A percentile compares a stretch with the other conserved stretches of the same genome.
phyloP scores from a whole-genome alignment of 2,329 filamentous ascomycete genomes.

The Cytospora paraplurivora region DNA sequence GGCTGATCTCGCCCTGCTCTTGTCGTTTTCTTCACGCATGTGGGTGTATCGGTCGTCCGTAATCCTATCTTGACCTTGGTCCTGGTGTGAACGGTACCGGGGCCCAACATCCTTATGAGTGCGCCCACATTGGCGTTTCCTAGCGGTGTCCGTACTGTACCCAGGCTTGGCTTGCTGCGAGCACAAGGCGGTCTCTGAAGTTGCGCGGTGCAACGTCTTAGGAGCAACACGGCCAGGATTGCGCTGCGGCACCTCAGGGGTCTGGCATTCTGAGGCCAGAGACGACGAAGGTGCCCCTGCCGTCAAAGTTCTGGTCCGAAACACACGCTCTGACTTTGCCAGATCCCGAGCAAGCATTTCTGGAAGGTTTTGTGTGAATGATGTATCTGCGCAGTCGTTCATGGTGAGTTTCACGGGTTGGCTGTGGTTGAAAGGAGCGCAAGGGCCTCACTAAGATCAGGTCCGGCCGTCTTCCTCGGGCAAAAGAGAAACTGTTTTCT shows the following conservation, averaged over 20 bases:
- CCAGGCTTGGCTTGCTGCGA: conserved; percentile 16
- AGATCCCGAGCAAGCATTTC: conserved; percentile 59
- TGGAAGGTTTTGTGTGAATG: conserved; percentile 51
- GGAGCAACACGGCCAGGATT: conserved; percentile 20
- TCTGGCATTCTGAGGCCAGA: conserved; percentile 34
- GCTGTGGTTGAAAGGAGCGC: background rate
- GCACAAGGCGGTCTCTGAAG: conserved; percentile 24
- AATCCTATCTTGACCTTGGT: conserved; percentile 7
- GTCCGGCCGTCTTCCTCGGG: conserved; percentile 15
- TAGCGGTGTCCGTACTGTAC: conserved; percentile 15
- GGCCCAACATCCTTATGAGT: conserved; percentile 13
- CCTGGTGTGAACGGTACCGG: conserved; percentile 9
- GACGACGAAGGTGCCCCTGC: conserved; percentile 49
- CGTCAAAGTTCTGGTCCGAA: conserved; percentile 54
- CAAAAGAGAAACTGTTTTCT: conserved; percentile 7
- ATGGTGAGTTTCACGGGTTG: conserved; percentile 10
- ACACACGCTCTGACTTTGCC: conserved; percentile 50
- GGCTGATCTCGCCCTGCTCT: conserved; percentile 15
- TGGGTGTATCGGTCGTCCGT: background rate
- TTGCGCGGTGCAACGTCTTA: conserved; percentile 21
- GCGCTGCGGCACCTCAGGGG: conserved; percentile 24
- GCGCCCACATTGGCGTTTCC: conserved; percentile 8
- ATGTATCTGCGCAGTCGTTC: conserved; percentile 20
- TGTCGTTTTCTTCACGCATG: conserved; percentile 14
- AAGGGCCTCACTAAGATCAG: conserved; percentile 11